Percentiles rank a stretch among this genome's conserved stretches.
Evolutionary conservation across 2,329 filamentous ascomycete genomes (phyloP).

Genomic region (Arachnomyces sp.): DNA sequence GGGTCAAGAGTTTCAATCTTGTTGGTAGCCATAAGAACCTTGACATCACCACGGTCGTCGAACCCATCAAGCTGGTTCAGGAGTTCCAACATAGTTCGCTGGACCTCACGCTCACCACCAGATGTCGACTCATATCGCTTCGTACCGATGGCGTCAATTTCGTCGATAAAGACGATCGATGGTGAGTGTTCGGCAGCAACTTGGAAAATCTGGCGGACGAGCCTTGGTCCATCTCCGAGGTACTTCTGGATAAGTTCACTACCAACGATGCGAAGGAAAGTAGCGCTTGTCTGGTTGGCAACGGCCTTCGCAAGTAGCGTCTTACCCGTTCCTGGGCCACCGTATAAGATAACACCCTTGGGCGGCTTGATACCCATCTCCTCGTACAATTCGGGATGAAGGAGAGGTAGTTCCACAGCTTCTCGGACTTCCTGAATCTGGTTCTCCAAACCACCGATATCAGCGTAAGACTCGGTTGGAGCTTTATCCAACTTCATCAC

Average conservation of each 20-base stretch:
- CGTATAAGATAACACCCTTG: conserved; percentile 98
- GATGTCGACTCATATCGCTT: conserved; percentile 98
- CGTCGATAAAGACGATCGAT: conserved; percentile 97
- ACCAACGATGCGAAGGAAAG: conserved; percentile 93
- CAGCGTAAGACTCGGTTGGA: conserved; percentile 93
- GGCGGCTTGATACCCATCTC: conserved; percentile 99
- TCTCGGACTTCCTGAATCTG: conserved; percentile 98
- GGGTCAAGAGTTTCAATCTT: conserved; percentile 98
- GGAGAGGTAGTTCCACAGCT: conserved; percentile 86
- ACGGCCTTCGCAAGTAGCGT: conserved; percentile 93
- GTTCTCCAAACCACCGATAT: conserved; percentile 89
- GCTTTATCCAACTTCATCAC: conserved; percentile 99
- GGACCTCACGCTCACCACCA: conserved; percentile 92
- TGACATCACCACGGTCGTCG: conserved; percentile 96
- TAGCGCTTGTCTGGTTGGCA: conserved; percentile 97
- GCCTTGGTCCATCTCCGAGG: conserved; percentile 84
- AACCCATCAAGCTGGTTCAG: conserved; percentile 98
- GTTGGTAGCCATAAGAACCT: conserved; percentile 99
- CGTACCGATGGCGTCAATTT: conserved; percentile 97
- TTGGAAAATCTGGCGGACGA: conserved; percentile 86
- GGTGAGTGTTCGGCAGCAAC: conserved; percentile 93
- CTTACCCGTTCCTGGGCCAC: conserved; percentile 93
- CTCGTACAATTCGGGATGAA: conserved; percentile 96
- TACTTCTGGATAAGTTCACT: conserved; percentile 99
- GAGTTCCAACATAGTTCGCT: conserved; percentile 96